Conservation (phyloP, 2,329 filamentous ascomycete genomes). For the Harringtonia lauricola region DNA sequence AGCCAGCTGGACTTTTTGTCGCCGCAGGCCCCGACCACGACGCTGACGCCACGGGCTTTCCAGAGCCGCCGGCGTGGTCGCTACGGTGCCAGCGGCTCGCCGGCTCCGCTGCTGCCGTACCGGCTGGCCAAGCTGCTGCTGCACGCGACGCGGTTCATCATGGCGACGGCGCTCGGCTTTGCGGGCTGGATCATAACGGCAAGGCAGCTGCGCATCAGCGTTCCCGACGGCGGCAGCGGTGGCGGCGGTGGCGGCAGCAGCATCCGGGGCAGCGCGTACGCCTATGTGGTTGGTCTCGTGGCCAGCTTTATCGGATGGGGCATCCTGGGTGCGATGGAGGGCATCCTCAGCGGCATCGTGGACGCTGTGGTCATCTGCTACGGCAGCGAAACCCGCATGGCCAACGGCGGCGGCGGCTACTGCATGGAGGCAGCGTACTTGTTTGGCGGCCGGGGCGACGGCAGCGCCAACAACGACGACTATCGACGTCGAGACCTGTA, state of each 20-base stretch:
- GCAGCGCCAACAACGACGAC: constrained; percentile 6
- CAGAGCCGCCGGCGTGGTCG: constrained; percentile 11
- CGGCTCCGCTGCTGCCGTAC: constrained; percentile 62
- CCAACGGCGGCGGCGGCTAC: constrained; percentile 60
- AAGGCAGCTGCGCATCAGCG: constrained; percentile 56
- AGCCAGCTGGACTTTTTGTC: constrained; percentile 74
- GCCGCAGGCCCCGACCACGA: constrained; percentile 62
- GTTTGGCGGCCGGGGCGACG: constrained; percentile 53
- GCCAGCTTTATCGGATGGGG: constrained; percentile 94
- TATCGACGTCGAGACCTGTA: constrained; percentile 7
- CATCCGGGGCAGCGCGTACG: constrained; percentile 74
- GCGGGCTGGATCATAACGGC: constrained; percentile 95
- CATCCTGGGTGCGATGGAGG: constrained; percentile 82
- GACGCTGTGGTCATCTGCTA: constrained; percentile 90
- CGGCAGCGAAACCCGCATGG: constrained; percentile 72
- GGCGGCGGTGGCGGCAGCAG: constrained; percentile 27
- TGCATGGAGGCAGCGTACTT: constrained; percentile 85
- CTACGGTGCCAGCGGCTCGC: constrained; percentile 21
- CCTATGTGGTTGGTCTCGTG: constrained; percentile 85
- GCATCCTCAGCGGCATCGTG: constrained; percentile 74
- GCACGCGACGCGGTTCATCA: constrained; percentile 82
- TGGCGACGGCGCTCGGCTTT: constrained; percentile 82
- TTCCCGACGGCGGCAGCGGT: constrained; percentile 30
- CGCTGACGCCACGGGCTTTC: constrained; percentile 46
- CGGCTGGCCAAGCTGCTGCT: constrained; percentile 83